A percentile compares a stretch with the other conserved stretches of the same genome.
Conservation (phyloP, 2,329 filamentous ascomycete genomes). For the Calonectria fujianensis region DNA sequence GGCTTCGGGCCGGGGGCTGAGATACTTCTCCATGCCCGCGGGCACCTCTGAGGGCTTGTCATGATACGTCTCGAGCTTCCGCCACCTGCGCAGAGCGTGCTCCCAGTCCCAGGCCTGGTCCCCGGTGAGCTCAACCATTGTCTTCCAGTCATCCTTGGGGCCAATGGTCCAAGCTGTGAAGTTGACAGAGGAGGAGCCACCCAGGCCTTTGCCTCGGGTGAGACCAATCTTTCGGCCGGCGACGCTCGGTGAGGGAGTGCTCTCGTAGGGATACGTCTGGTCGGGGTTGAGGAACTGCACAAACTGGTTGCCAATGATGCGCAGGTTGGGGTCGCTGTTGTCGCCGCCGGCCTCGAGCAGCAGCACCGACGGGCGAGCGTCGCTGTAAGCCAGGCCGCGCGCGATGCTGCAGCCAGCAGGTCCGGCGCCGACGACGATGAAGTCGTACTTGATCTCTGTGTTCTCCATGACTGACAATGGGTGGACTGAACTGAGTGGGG, state of each 20-base stretch:
- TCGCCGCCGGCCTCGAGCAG: conserved; percentile 44
- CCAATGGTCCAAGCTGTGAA: conserved; percentile 45
- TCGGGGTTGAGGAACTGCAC: conserved; percentile 43
- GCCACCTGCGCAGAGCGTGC: conserved; percentile 37
- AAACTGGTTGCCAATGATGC: conserved; percentile 43
- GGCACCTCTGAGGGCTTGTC: conserved; percentile 40
- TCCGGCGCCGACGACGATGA: conserved; percentile 45
- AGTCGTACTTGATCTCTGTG: conserved; percentile 40
- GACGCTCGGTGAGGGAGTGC: conserved; percentile 38
- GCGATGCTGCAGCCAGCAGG: conserved; percentile 44
- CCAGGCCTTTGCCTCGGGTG: conserved; percentile 42
- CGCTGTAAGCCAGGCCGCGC: conserved; percentile 37
- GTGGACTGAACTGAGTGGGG: not conserved
- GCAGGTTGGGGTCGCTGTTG: conserved; percentile 40
- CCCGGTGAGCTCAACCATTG: conserved; percentile 38
- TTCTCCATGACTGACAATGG: conserved; percentile 4
- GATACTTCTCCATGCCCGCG: conserved; percentile 40
- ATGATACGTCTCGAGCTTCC: conserved; percentile 44
- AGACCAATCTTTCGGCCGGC: conserved; percentile 42
- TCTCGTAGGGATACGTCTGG: conserved; percentile 41
- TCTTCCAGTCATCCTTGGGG: conserved; percentile 44
- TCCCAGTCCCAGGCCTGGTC: conserved; percentile 43
- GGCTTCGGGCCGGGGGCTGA: conserved; percentile 34
- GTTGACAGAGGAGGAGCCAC: conserved; percentile 44
- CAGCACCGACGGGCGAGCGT: conserved; percentile 36